These are phyloP conservation scores for Trichoderma sp. DNA, from an alignment of 2,329 filamentous ascomycete genomes.

Conservation along the genomic window DNA sequence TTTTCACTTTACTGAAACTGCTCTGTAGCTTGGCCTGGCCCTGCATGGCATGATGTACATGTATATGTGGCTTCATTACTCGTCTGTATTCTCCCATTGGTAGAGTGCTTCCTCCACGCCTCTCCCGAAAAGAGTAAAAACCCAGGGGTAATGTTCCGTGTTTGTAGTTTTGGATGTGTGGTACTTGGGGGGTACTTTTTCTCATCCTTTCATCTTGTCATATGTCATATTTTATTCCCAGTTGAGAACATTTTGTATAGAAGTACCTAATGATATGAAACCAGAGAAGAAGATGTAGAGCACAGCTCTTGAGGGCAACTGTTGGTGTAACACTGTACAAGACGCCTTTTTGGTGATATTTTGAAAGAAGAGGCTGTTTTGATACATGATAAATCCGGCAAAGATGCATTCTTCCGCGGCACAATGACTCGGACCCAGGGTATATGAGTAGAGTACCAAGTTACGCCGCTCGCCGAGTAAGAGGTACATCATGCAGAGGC, in stretches of 20 bases:
- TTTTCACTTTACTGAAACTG: not conserved
- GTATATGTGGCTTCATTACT: not conserved
- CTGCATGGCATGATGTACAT: conserved; percentile 14
- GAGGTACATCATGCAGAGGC: not conserved
- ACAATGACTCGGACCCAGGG: not conserved
- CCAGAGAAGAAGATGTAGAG: not conserved
- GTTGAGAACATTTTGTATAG: not conserved
- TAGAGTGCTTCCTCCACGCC: not conserved
- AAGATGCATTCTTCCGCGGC: not conserved
- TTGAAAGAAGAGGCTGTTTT: not conserved
- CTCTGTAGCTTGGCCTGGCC: conserved; percentile 7
- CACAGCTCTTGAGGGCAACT: not conserved
- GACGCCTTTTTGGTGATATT: not conserved
- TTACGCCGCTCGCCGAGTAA: not conserved
- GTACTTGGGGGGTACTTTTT: conserved; percentile 3
- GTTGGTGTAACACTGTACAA: not conserved
- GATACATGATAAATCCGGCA: not conserved
- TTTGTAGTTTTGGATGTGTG: not conserved
- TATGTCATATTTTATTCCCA: conserved; percentile 6
- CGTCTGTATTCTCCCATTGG: not conserved
- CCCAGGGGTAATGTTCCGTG: conserved; percentile 1
- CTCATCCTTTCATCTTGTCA: not conserved
- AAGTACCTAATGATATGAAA: not conserved
- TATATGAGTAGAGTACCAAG: not conserved
- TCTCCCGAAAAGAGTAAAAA: conserved; percentile 9